Conservation (phyloP, 768 basidiomycete species). For the Psilocybe tampanensis region DNA sequence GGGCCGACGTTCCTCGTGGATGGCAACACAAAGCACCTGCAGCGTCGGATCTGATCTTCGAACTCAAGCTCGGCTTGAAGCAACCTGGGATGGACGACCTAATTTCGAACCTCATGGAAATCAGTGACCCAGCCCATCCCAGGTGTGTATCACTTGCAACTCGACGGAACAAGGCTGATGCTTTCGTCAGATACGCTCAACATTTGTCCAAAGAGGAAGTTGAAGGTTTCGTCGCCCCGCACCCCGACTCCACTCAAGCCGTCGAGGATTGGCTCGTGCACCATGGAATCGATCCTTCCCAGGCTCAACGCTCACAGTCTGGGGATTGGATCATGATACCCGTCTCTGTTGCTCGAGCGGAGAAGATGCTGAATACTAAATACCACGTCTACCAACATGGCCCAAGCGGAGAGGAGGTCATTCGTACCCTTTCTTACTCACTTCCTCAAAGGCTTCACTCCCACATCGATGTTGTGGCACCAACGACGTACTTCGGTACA, state of each 20-base stretch:
- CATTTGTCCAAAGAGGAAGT: conserved; percentile 63
- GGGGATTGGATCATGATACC: conserved; percentile 62
- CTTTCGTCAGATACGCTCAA: conserved; percentile 50
- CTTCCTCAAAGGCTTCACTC: conserved; percentile 55
- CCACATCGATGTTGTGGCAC: conserved; percentile 61
- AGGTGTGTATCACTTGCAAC: conserved; percentile 30
- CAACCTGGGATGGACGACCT: conserved; percentile 55
- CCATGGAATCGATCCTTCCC: conserved; percentile 44
- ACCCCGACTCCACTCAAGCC: conserved; percentile 48
- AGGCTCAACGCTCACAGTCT: conserved; percentile 41
- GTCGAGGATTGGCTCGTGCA: conserved; percentile 58
- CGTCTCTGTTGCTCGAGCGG: conserved; percentile 57
- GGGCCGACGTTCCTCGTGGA: conserved; percentile 52
- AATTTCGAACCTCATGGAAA: conserved; percentile 53
- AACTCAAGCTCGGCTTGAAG: conserved; percentile 59
- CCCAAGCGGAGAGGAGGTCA: conserved; percentile 46
- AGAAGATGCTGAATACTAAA: conserved; percentile 59
- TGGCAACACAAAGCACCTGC: conserved; percentile 51
- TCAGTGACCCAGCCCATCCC: conserved; percentile 56
- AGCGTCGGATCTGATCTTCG: conserved; percentile 47
- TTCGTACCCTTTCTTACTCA: conserved; percentile 63
- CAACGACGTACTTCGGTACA: conserved; percentile 67
- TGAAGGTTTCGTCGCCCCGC: conserved; percentile 56
- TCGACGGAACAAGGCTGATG: background rate
- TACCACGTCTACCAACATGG: conserved; percentile 61